Percentiles rank a stretch among this genome's conserved stretches.
Evolutionary conservation across 345 rosid species (phyloP).

Genomic region (Bruguiera sexangula): DNA sequence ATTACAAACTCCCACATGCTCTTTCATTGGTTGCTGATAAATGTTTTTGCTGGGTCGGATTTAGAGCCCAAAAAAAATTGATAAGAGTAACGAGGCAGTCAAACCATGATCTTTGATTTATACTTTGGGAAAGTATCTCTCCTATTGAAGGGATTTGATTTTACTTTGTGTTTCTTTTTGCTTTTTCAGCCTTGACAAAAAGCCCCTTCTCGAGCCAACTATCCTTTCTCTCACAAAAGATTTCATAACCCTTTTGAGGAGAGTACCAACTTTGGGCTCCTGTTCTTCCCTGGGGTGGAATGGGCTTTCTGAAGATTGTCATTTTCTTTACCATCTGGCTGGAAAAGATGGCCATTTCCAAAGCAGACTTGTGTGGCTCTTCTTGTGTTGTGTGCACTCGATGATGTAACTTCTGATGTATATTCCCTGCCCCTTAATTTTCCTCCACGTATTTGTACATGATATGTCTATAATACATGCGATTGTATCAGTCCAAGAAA

Average conservation of each 20-base stretch:
- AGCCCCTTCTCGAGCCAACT: not conserved
- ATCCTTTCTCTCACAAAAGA: slow-evolving; percentile 4
- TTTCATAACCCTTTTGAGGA: not conserved
- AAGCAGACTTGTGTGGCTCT: too few species aligned
- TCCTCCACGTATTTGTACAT: too few species aligned
- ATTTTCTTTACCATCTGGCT: too few species aligned
- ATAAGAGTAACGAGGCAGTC: slow-evolving; percentile 29
- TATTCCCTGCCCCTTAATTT: too few species aligned
- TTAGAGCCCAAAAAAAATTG: slow-evolving; percentile 1
- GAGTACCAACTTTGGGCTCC: slow-evolving; percentile 1
- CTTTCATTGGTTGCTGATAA: too few species aligned
- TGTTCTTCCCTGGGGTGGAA: not conserved
- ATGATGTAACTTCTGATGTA: too few species aligned
- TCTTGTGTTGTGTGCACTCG: too few species aligned
- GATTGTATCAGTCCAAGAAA: too few species aligned
- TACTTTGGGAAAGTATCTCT: slow-evolving; percentile 42
- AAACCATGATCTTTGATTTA: slow-evolving; percentile 37
- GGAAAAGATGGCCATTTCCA: too few species aligned
- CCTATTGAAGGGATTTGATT: slow-evolving; percentile 12
- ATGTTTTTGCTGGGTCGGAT: slow-evolving; percentile 3
- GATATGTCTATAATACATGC: too few species aligned
- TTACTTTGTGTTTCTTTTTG: slow-evolving; percentile 23
- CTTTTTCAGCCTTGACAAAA: slow-evolving; percentile 36
- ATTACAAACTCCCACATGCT: not conserved
- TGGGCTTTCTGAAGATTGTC: not conserved